phyloP scores from a whole-genome alignment of 345 rosid species.

The Iberis pinnata region DNA sequence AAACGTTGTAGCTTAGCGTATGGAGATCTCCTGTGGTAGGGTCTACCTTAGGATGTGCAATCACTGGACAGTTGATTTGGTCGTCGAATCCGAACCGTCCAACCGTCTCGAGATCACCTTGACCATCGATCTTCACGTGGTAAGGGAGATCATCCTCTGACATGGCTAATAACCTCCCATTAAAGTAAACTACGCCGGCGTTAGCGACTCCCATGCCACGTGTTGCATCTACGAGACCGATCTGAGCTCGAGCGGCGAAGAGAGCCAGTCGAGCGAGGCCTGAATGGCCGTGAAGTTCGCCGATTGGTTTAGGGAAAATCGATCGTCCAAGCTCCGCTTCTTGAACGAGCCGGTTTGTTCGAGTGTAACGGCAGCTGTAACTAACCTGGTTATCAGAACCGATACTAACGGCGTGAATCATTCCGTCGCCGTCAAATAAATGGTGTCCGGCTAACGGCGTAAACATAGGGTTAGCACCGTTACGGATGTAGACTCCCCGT shows the following conservation, averaged over 20 bases:
- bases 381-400: conserved; percentile 36
- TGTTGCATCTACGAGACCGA: conserved; percentile 49
- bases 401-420: conserved; percentile 68
- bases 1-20: conserved; percentile 53
- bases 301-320: conserved; percentile 65
- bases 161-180: conserved; percentile 66
- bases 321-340: conserved; percentile 50
- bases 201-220: conserved; percentile 68
- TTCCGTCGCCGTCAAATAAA: conserved; percentile 80
- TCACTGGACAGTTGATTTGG: conserved; percentile 53
- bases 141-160: conserved; percentile 80
- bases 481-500: conserved; percentile 54
- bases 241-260: conserved; percentile 44
- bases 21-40: conserved; percentile 51
- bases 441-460: conserved; percentile 59
- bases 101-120: conserved; percentile 50
- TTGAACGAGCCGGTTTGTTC: conserved; percentile 52
- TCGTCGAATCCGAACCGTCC: conserved; percentile 49
- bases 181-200: conserved; percentile 56
- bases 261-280: conserved; percentile 57
- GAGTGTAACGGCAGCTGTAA: conserved; percentile 58
- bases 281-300: conserved; percentile 69
- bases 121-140: conserved; percentile 39
- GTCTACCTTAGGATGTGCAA: conserved; percentile 76
- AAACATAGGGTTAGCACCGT: conserved; percentile 67